A percentile compares a stretch with the other conserved stretches of the same genome.
phyloP scores from a whole-genome alignment of 148 eudicot species.

The Nyssa sinensis region DNA sequence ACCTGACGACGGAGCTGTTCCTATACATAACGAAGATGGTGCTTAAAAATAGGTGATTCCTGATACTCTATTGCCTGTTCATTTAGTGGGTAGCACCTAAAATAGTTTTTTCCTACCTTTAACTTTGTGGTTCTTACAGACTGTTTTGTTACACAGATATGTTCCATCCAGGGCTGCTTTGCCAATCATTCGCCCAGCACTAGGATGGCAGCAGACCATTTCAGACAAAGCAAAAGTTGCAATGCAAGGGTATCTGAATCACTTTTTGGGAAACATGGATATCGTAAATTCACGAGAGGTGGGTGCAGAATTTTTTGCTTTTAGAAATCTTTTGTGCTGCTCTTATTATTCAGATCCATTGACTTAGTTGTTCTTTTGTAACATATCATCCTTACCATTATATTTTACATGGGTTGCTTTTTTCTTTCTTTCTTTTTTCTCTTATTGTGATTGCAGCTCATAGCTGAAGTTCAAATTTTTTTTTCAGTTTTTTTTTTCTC shows the following conservation, averaged over 20 bases:
- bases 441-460: neutral
- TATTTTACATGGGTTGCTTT: neutral
- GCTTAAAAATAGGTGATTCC: conserved; percentile 63
- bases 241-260: conserved; percentile 96
- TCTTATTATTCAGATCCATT: neutral
- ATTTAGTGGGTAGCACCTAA: conserved; percentile 21
- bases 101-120: conserved; percentile 27
- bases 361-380: neutral
- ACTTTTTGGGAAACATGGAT: conserved; percentile 82
- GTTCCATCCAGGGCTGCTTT: conserved; percentile 98
- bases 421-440: neutral
- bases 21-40: conserved; percentile 68
- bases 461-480: no score
- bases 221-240: conserved; percentile 89
- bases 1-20: conserved; percentile 66
- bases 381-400: neutral
- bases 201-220: conserved; percentile 88
- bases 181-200: conserved; percentile 89
- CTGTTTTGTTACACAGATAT: conserved; percentile 75
- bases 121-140: conserved; percentile 49
- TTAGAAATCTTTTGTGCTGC: neutral
- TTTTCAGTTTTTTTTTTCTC: no score
- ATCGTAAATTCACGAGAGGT: conserved; percentile 97
- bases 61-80: conserved; percentile 16
- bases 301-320: neutral